These are phyloP conservation scores for Ophiosphaerella herpotricha DNA, from an alignment of 2,329 filamentous ascomycete species.

Conservation along the genomic window DNA sequence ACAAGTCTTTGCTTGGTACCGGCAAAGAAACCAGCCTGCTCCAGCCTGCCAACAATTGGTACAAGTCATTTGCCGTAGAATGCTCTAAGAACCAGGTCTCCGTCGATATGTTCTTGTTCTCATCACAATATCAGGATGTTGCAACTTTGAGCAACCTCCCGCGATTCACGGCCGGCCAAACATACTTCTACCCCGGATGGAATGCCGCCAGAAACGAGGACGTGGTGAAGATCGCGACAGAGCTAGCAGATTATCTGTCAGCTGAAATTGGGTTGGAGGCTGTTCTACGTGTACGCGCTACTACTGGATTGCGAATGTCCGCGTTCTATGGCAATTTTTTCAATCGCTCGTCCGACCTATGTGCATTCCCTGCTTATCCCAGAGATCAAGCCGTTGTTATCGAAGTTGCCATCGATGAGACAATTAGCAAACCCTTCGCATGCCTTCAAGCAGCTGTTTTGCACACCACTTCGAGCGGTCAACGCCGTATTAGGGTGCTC, in stretches of 20 bases:
- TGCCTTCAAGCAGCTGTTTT: slow-evolving; percentile 85
- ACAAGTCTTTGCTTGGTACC: slow-evolving; percentile 93
- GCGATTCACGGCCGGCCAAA: slow-evolving; percentile 94
- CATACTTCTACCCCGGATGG: slow-evolving; percentile 98
- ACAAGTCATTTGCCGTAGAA: slow-evolving; percentile 98
- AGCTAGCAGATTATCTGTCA: slow-evolving; percentile 96
- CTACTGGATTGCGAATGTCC: slow-evolving; percentile 92
- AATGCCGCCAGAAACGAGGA: slow-evolving; percentile 92
- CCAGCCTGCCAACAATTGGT: slow-evolving; percentile 93
- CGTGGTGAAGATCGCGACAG: slow-evolving; percentile 94
- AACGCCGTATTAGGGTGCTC: slow-evolving; percentile 91
- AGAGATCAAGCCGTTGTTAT: slow-evolving; percentile 97
- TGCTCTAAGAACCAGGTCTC: slow-evolving; percentile 99
- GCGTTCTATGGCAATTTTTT: slow-evolving; percentile 99
- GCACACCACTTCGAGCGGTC: slow-evolving; percentile 96
- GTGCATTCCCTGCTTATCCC: slow-evolving; percentile 96
- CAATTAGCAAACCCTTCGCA: slow-evolving; percentile 84
- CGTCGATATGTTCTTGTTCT: slow-evolving; percentile 58
- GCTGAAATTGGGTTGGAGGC: slow-evolving; percentile 95
- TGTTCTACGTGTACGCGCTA: slow-evolving; percentile 91
- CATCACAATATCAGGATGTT: slow-evolving; percentile 76
- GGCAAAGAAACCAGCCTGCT: slow-evolving; percentile 86
- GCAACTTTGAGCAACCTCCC: slow-evolving; percentile 94
- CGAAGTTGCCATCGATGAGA: slow-evolving; percentile 97
- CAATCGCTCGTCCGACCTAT: slow-evolving; percentile 95